Percentiles rank a stretch among this genome's conserved stretches.
Evolutionary conservation across 176 grass and related monocot species (phyloP).

Genomic region (sorghum (Sorghum bicolor)): DNA sequence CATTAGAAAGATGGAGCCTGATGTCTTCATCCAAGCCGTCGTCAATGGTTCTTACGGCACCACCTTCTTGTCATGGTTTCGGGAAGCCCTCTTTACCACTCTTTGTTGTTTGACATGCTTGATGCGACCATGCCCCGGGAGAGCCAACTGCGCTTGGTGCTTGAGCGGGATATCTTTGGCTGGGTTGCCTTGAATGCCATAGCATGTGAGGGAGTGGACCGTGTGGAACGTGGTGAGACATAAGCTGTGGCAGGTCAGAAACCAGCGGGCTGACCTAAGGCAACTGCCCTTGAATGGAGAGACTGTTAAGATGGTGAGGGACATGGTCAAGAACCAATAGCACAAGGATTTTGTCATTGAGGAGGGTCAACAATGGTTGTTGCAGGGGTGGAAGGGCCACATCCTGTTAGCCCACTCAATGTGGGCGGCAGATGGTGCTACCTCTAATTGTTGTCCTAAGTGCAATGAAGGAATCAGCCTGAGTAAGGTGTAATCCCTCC

Average conservation of each 20-base stretch:
- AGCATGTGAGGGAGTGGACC: conserved; percentile 9
- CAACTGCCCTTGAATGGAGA: conserved; percentile 39
- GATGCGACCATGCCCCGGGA: conserved; percentile 21
- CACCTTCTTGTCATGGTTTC: not conserved
- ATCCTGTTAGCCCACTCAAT: conserved; percentile 40
- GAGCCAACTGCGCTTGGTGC: conserved; percentile 17
- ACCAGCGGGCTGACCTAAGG: conserved; percentile 31
- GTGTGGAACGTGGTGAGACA: conserved; percentile 28
- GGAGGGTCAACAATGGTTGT: conserved; percentile 41
- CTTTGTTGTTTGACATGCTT: conserved; percentile 38
- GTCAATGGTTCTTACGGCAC: not conserved
- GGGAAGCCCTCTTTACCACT: conserved; percentile 38
- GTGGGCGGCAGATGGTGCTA: conserved; percentile 24
- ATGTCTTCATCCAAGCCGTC: not conserved
- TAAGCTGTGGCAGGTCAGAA: conserved; percentile 42
- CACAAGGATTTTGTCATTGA: conserved; percentile 57
- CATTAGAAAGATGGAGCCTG: not conserved
- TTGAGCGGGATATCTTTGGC: conserved; percentile 33
- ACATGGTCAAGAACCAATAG: conserved; percentile 34
- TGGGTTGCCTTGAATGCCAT: not conserved
- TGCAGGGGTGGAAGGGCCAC: conserved; percentile 57
- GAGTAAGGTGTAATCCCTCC: not conserved
- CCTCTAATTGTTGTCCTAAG: not conserved
- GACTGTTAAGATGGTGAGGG: conserved; percentile 9
- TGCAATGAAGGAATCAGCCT: not conserved